Conservation (phyloP, 441 rosid genomes). For the Jatropha multifida region DNA sequence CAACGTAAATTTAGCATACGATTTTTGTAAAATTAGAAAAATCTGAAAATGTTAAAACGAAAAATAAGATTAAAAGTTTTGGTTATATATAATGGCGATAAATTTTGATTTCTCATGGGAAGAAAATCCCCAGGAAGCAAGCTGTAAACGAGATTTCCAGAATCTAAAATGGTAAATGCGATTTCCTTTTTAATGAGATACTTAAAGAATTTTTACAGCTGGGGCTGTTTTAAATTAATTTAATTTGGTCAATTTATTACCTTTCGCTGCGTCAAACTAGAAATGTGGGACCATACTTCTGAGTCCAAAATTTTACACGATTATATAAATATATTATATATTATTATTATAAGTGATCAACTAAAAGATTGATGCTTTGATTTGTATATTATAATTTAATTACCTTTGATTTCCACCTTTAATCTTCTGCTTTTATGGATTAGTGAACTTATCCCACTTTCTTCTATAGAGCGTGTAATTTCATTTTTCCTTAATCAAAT, state of each 20-base stretch:
- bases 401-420: neutral
- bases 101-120: constrained; percentile 7
- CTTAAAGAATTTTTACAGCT: constrained; percentile 28
- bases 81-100: constrained; percentile 26
- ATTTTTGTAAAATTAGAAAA: too few species aligned
- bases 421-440: neutral
- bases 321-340: neutral
- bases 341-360: constrained; percentile 1
- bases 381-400: neutral
- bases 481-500: too few species aligned
- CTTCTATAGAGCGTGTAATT: neutral
- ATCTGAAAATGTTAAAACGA: too few species aligned
- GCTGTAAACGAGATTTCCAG: constrained; percentile 41
- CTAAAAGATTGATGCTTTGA: neutral
- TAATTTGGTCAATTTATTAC: neutral
- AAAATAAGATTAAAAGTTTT: too few species aligned
- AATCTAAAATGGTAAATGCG: constrained; percentile 38
- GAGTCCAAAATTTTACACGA: constrained; percentile 6
- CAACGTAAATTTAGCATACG: too few species aligned
- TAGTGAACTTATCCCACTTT: neutral
- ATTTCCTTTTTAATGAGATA: constrained; percentile 11
- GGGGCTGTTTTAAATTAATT: constrained; percentile 16
- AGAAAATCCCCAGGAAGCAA: constrained; percentile 31
- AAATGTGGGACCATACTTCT: constrained; percentile 11
- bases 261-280: neutral